Percentiles rank a stretch among this genome's conserved stretches.
Evolutionary conservation across 2,329 filamentous ascomycete species (phyloP).

Genomic region (Hypoxylon sp.): DNA sequence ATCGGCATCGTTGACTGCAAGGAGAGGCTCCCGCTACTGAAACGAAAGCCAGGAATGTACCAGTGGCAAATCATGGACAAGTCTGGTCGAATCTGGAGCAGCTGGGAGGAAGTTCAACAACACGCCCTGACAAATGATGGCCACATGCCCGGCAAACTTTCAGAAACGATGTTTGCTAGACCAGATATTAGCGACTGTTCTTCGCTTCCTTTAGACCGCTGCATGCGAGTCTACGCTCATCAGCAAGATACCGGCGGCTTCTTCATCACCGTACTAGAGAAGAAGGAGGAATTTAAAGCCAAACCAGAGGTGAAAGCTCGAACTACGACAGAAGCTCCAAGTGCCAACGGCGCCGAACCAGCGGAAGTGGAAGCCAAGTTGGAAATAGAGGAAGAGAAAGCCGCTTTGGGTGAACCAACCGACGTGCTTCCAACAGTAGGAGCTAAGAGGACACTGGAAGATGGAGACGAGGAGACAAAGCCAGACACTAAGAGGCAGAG

Average conservation of each 20-base stretch:
- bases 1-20: conserved; percentile 88
- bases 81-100: conserved; percentile 79
- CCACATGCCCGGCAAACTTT: conserved; percentile 74
- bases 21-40: conserved; percentile 79
- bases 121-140: conserved; percentile 69
- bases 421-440: conserved; percentile 50
- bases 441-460: conserved; percentile 52
- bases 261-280: conserved; percentile 96
- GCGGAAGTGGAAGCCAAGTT: conserved; percentile 44
- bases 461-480: conserved; percentile 53
- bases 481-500: conserved; percentile 63
- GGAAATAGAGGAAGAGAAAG: conserved; percentile 53
- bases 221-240: conserved; percentile 95
- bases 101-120: conserved; percentile 83
- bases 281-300: conserved; percentile 85
- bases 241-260: conserved; percentile 96
- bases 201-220: conserved; percentile 83
- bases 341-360: conserved; percentile 38
- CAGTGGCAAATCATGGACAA: conserved; percentile 95
- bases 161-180: conserved; percentile 85
- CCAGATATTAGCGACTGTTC: conserved; percentile 65
- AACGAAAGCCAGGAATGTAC: conserved; percentile 80
- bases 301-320: conserved; percentile 73
- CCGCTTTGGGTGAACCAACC: conserved; percentile 49
- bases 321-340: conserved; percentile 36